Evolutionary conservation across 1,284 basidiomycete species (phyloP).

Genomic region (Gomphus sp.): DNA sequence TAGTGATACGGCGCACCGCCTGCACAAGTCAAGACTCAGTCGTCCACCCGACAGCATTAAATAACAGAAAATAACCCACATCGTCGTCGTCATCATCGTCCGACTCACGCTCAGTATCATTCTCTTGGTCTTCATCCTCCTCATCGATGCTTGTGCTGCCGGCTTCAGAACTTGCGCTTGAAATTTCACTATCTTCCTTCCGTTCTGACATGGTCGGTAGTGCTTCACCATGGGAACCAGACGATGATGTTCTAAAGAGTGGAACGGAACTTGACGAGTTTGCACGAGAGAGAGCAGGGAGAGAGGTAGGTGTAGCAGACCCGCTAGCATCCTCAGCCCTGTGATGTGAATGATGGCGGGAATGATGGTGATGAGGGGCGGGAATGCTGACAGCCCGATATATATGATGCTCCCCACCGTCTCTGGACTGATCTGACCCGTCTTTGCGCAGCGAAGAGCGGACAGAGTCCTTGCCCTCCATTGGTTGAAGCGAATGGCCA

Average conservation of each 20-base stretch:
- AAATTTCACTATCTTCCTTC: conserved; percentile 2
- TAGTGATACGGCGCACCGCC: conserved; percentile 29
- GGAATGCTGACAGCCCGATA: conserved; percentile 27
- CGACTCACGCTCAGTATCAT: conserved; percentile 17
- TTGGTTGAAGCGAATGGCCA: neutral
- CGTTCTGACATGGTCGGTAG: conserved; percentile 2
- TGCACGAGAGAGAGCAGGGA: neutral
- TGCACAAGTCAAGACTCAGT: conserved; percentile 26
- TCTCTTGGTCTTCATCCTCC: conserved; percentile 15
- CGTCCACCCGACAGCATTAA: conserved; percentile 5
- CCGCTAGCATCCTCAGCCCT: neutral
- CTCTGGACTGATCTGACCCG: neutral
- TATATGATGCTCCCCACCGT: conserved; percentile 14
- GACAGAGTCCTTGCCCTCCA: conserved; percentile 1
- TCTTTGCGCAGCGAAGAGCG: neutral
- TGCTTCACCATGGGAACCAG: neutral
- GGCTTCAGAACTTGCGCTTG: conserved; percentile 1
- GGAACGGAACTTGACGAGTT: conserved; percentile 1
- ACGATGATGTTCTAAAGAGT: neutral
- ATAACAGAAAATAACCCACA: conserved; percentile 15
- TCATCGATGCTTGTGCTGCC: conserved; percentile 13
- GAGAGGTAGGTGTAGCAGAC: neutral
- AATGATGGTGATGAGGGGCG: conserved; percentile 21
- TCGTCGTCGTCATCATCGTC: conserved; percentile 25
- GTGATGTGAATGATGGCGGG: conserved; percentile 9